phyloP scores from a whole-genome alignment of 441 rosid species.

The Croton setiger region DNA sequence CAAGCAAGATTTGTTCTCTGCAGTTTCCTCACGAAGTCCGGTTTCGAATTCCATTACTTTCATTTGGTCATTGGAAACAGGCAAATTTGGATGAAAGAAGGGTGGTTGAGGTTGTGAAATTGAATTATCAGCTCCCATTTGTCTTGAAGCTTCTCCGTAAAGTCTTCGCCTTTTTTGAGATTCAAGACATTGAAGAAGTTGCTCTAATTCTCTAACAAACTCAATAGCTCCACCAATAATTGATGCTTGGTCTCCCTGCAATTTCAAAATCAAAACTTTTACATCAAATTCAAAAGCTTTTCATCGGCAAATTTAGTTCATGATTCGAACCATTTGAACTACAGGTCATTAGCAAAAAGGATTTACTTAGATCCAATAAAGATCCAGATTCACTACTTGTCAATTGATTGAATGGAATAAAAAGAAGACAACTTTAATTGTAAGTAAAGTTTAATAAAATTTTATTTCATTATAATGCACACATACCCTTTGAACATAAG shows the following conservation, averaged over 20 bases:
- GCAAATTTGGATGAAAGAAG: slow-evolving; percentile 34
- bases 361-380: too few species aligned
- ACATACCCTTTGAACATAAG: slow-evolving; percentile 82
- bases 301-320: too few species aligned
- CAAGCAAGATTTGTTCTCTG: slow-evolving; percentile 74
- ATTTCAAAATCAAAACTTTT: background rate
- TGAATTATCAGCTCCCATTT: slow-evolving; percentile 34
- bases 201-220: slow-evolving; percentile 77
- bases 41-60: slow-evolving; percentile 39
- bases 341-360: too few species aligned
- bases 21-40: slow-evolving; percentile 61
- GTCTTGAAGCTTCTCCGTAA: slow-evolving; percentile 43
- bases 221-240: slow-evolving; percentile 77
- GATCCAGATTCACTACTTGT: too few species aligned
- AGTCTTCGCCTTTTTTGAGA: slow-evolving; percentile 70
- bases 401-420: too few species aligned
- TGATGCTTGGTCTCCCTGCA: slow-evolving; percentile 79
- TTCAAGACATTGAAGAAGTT: slow-evolving; percentile 74
- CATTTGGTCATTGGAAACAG: slow-evolving; percentile 35
- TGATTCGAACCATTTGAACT: too few species aligned
- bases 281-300: too few species aligned
- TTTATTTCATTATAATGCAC: background rate
- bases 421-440: background rate
- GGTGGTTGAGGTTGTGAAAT: slow-evolving; percentile 26
- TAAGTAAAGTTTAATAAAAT: too few species aligned